Evolutionary conservation across 306 rosid species (phyloP).

Genomic region (Pyrus bretschneideri): DNA sequence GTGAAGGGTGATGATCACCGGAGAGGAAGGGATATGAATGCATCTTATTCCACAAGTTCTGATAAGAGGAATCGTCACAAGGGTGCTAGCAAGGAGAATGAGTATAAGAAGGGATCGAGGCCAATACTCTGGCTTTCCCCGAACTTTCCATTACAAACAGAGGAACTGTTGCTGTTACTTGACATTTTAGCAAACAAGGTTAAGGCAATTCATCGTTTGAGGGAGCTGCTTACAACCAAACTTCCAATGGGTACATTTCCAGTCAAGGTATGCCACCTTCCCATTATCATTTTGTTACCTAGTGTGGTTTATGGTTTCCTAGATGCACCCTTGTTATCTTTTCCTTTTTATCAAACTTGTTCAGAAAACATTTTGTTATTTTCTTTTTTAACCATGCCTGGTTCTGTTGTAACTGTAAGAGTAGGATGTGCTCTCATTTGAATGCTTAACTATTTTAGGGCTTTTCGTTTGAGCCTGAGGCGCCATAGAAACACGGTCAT

Average conservation of each 20-base stretch:
- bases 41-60: slow-evolving; percentile 35
- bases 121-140: slow-evolving; percentile 98
- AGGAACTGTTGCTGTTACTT: slow-evolving; percentile 87
- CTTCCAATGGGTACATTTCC: slow-evolving; percentile 98
- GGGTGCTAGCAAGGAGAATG: slow-evolving; percentile 75
- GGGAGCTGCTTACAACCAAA: slow-evolving; percentile 95
- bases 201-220: slow-evolving; percentile 94
- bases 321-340: background rate
- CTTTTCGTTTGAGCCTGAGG: background rate
- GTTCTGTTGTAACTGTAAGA: background rate
- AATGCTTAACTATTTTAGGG: background rate
- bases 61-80: slow-evolving; percentile 62
- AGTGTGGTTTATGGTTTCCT: background rate
- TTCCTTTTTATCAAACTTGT: background rate
- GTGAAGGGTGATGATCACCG: slow-evolving; percentile 65
- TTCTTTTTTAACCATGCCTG: background rate
- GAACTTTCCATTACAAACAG: slow-evolving; percentile 73
- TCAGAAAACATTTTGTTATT: too few species aligned
- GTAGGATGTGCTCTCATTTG: background rate
- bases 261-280: slow-evolving; percentile 66
- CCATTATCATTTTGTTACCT: background rate
- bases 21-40: slow-evolving; percentile 56
- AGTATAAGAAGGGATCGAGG: slow-evolving; percentile 91
- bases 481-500: background rate
- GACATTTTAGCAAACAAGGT: slow-evolving; percentile 96